A percentile compares a stretch with the other conserved stretches of the same genome.
Evolutionary conservation across 345 rosid genomes (phyloP).

Genomic region (Cardamine resedifolia): DNA sequence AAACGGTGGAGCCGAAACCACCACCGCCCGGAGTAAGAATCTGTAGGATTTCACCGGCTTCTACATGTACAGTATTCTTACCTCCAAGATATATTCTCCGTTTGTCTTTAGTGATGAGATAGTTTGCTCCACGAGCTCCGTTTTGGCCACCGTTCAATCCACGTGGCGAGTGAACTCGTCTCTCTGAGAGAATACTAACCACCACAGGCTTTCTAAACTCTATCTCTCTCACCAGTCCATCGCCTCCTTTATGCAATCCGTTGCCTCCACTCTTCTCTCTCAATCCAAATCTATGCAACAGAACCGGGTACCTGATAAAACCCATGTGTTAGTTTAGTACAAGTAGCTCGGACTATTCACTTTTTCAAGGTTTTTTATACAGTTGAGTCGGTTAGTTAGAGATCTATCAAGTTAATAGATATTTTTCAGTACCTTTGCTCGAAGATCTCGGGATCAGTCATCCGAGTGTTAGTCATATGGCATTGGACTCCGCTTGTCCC

Average conservation of each 20-base stretch:
- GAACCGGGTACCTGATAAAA: conserved; percentile 65
- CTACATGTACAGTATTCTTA: conserved; percentile 74
- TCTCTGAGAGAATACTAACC: conserved; percentile 91
- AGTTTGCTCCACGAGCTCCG: conserved; percentile 93
- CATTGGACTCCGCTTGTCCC: conserved; percentile 95
- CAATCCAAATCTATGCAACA: conserved; percentile 74
- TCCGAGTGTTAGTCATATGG: conserved; percentile 98
- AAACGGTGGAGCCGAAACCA: conserved; percentile 60
- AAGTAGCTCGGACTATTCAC: background rate
- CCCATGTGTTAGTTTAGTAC: conserved; percentile 8
- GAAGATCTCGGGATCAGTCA: conserved; percentile 96
- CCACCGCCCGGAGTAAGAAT: conserved; percentile 95
- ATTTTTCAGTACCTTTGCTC: conserved; percentile 57
- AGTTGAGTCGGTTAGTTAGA: background rate
- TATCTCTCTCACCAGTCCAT: conserved; percentile 88
- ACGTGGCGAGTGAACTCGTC: conserved; percentile 91
- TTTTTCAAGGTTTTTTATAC: background rate
- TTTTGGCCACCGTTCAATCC: conserved; percentile 74
- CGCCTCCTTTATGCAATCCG: conserved; percentile 75
- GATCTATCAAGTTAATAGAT: background rate
- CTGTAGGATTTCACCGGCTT: conserved; percentile 79
- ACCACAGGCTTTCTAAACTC: conserved; percentile 77
- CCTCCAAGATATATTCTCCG: conserved; percentile 78
- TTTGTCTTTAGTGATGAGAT: conserved; percentile 57
- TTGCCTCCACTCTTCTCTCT: conserved; percentile 86